A percentile compares a stretch with the other conserved stretches of the same genome.
Evolutionary conservation across 2,329 filamentous ascomycete genomes (phyloP).

Genomic region (Xylaria sp.): DNA sequence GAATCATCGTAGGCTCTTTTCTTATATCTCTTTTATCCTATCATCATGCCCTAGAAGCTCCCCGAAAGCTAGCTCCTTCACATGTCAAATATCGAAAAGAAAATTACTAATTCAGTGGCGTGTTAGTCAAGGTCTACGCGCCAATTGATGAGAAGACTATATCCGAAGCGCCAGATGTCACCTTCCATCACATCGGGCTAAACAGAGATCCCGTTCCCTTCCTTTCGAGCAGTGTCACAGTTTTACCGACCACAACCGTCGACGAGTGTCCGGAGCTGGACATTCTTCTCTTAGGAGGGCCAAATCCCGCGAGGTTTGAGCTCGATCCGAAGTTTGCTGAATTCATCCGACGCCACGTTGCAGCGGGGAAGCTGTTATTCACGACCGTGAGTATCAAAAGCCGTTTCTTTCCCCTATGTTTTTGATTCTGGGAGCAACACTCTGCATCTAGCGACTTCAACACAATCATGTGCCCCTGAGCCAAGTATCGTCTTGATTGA

Average conservation of each 20-base stretch:
- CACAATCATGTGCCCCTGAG: too few species aligned
- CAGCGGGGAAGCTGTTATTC: constrained; percentile 25
- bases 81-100: not conserved
- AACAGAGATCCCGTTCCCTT: constrained; percentile 20
- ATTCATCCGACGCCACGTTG: constrained; percentile 35
- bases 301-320: constrained; percentile 6
- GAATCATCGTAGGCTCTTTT: constrained; percentile 9
- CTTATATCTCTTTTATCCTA: not conserved
- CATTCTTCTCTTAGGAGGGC: constrained; percentile 26
- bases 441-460: too few species aligned
- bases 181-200: constrained; percentile 30
- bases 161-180: constrained; percentile 17
- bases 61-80: not conserved
- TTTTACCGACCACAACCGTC: constrained; percentile 28
- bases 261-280: constrained; percentile 31
- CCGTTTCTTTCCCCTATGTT: not conserved
- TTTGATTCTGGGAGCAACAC: too few species aligned
- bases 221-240: constrained; percentile 16
- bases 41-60: not conserved
- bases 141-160: constrained; percentile 20
- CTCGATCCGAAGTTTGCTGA: constrained; percentile 32
- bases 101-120: not conserved
- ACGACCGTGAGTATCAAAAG: constrained; percentile 22
- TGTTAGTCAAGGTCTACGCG: constrained; percentile 21
- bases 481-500: not conserved